Evolutionary conservation across 495 filamentous ascomycete genomes (phyloP), one percentile per base, ranked within the genome.

Genomic region (Penicillium samsonianum): DNA sequence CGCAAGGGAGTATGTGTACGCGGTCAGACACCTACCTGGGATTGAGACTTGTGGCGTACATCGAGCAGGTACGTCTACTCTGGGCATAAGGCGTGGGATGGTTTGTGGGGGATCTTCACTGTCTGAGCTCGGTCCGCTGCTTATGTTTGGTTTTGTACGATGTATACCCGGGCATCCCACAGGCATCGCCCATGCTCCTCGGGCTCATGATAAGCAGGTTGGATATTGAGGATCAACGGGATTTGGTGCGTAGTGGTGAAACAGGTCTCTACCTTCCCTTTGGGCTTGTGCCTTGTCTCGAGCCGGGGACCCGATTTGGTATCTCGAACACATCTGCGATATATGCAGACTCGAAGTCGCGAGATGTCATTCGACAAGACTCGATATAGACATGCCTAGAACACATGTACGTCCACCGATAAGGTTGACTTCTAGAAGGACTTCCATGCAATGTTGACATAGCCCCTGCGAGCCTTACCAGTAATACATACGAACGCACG

Each of bases 41-140:
- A 22, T 47, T 17, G 31, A 46, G 14, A 47, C 10, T 0, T 17
- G 42, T 47, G 53, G 53, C 43, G 42, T 55, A 47, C 1, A 30
- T 26, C 9, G 30, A 38, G 16, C 16, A 40, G 20, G 42, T 40
- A 55, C 42, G 2, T 37, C 38, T 37, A 12, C 7, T n/a, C 4
- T 26, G 42, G 41, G 30, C 11, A 22, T 44, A 38, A 43, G 26
- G 16, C 22, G 43, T 37, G 26, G 40, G 16, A 14, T 43, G 37
- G 10, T 44, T 23, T 44, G 26, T 35, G 26, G 30, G 50, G 42
- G 42, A 55, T 45, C 30, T 38, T 35, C 51, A 5, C 25, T 0
- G 35, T 17, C 22, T 53, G 50, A 31, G 50, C 50, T 53, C 28
- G 42, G 28, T 46, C 43, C 41, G 41, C 30, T 46, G 28, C 28